Evolutionary conservation across 2,329 filamentous ascomycete species (phyloP), one percentile per base, ranked within the genome.

Genomic region (Rutstroemia sp.): DNA sequence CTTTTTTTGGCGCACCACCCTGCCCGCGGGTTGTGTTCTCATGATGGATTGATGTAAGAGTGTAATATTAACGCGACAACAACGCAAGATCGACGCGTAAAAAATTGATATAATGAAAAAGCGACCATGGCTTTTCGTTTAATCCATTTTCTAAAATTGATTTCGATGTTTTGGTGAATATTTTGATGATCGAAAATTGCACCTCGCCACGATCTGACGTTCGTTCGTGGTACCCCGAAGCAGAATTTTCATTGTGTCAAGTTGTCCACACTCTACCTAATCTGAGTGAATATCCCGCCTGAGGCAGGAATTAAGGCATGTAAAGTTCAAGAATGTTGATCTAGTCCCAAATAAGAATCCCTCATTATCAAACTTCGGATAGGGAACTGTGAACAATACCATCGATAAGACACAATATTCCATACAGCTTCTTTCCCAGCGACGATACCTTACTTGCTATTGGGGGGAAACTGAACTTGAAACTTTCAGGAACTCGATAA

Each of bases 1-100:
- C 79, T 97, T 97, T 77, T 90, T 60, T 46, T 62, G 58, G 46
- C 65, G 54, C 50, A 61, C 74, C 65, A 67, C 70, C 69, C 70
- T 56, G 68, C 70, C 73, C 70, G 57, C 54, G 21, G 56, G 58
- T 53, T 59, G 56, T 45, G 63, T 51, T 27, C 60, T 58, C 63
- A 61, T 54, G 56, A 58, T 59, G 59, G 45, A 56, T 57, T 55
- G 47, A 56, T 40, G 54, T 27, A 34, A 58, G 47, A 47, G 48
- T 47, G 57, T 38, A 48, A 48, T 51, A 51, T 54, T 21, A 52
- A 51, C 48, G 48, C 54, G 48, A 57, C 48, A 54, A 54, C 51
- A 54, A 54, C 51, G 55, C 46, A 54, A 58, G 58, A 60, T 64
- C 56, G 47, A 58, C 60, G 60, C 59, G 58, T 55, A 57, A 66